Conservation (phyloP, 192 early-diverging fungal genomes). For the Diversispora eburnea region DNA sequence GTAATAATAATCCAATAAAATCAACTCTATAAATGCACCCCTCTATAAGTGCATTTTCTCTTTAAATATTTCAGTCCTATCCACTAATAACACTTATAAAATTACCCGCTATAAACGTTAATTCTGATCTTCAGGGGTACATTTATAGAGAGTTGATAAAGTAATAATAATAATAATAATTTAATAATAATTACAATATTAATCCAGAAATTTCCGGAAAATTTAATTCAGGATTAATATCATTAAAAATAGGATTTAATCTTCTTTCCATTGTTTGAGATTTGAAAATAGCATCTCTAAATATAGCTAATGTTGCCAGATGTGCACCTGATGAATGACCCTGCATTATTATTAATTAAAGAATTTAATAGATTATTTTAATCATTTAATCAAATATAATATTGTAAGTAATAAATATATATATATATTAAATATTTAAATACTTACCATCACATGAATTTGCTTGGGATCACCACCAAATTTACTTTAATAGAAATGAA, state of each 20-base stretch:
- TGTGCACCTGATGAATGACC: slow-evolving; percentile 48
- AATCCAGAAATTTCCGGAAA: slow-evolving; percentile 18
- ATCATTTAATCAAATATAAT: background rate
- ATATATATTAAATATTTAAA: background rate
- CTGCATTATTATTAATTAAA: slow-evolving; percentile 11
- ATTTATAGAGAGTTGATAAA: too few relatives aligned
- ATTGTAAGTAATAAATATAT: background rate
- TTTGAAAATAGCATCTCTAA: slow-evolving; percentile 34
- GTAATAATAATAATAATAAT: background rate
- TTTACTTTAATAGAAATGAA: slow-evolving; percentile 6
- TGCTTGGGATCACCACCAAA: slow-evolving; percentile 32
- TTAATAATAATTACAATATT: slow-evolving; percentile 20
- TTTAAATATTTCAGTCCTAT: too few relatives aligned
- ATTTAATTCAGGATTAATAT: slow-evolving; percentile 12
- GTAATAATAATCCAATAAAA: too few relatives aligned
- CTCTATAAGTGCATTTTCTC: too few relatives aligned
- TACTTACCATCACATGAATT: slow-evolving; percentile 44
- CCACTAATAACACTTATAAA: too few relatives aligned
- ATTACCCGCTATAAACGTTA: too few relatives aligned
- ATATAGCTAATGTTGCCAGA: slow-evolving; percentile 35
- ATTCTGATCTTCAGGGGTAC: too few relatives aligned
- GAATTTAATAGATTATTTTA: too few relatives aligned
- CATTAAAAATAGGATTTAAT: background rate
- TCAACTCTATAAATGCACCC: too few relatives aligned
- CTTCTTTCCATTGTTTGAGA: slow-evolving; percentile 4